Evolutionary conservation across 164 flowering plant genomes (phyloP), one percentile per base, ranked within the genome.

Genomic region (Nymphaea thermarum): DNA sequence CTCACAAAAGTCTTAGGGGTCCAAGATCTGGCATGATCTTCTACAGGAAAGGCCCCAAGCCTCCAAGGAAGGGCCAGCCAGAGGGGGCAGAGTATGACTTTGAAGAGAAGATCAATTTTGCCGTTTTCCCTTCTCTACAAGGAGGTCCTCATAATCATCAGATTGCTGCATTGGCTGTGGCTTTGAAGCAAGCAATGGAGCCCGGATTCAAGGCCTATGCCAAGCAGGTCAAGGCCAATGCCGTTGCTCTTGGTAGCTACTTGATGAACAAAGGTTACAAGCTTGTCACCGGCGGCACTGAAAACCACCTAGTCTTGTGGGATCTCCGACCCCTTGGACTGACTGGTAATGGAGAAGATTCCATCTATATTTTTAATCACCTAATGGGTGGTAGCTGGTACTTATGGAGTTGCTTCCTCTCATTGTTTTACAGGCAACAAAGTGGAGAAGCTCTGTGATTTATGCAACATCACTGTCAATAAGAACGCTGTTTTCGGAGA

Each of bases 81-180:
- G 98, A 86, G 75, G 87, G 67, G 82, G 99, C 97, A 15, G 98
- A 77, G 15, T 95, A 92, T 69, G 98, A 95, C 69, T 95, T 86
- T 65, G 99, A 95, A 71, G 98, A 95, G 85, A 89, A 82, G 80
- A 77, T 95, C 82, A 95, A 95, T 84, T 92, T 92, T 79, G 78
- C 98, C 4, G 99, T 95, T 66, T 95, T 95, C 87, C 99, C 99
- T 2, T 80, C 98, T 55, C 96, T 95, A 67, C 99, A 95, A 75
- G 99, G 99, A 64, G 99, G 99, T 64, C 99, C 99, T 5, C 99
- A 92, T 82, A 95, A 92, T 65, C 98, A 95, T 85, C 98, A 92
- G 71, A 95, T 95, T 44, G 98, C 89, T 74, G 99, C 99, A 67
- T 79, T 92, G 69, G 99, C 99, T 53, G 98, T 95, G 74, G 99